Evolutionary conservation across 352 stramenopile genomes (phyloP).

Genomic region (Pilasporangium apinafurcum): DNA sequence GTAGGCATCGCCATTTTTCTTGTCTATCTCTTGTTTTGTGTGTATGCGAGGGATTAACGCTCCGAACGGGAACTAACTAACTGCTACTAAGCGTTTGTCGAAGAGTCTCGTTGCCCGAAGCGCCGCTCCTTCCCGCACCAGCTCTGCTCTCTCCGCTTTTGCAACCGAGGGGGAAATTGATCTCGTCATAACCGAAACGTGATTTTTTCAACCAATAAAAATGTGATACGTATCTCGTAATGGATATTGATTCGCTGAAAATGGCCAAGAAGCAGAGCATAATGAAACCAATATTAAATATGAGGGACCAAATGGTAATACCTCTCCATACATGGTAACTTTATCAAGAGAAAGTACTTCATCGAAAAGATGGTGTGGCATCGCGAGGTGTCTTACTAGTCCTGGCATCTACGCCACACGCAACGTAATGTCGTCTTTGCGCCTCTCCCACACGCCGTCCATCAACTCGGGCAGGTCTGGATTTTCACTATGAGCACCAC

Average conservation of each 20-base stretch:
- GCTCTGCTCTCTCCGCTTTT: background rate
- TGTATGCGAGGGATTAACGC: background rate
- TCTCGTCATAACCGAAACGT: slow-evolving; percentile 5
- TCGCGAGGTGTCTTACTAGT: no score
- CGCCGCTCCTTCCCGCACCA: background rate
- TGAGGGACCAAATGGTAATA: no score
- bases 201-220: background rate
- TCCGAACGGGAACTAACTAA: no score
- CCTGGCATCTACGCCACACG: no score
- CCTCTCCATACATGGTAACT: no score
- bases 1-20: slow-evolving; percentile 74
- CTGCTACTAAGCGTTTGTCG: no score
- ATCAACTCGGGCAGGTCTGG: slow-evolving; percentile 2
- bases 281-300: no score
- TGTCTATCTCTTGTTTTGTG: background rate
- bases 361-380: no score
- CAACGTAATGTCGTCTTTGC: no score
- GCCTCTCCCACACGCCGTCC: slow-evolving; percentile 5
- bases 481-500: slow-evolving; percentile 3
- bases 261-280: no score
- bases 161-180: background rate
- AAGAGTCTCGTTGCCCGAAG: slow-evolving; percentile 3
- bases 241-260: background rate
- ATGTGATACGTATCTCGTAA: background rate
- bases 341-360: no score